Percentiles rank a stretch among this genome's conserved stretches.
phyloP scores from a whole-genome alignment of 2,329 filamentous ascomycete species.

The Microsporum audouinii region DNA sequence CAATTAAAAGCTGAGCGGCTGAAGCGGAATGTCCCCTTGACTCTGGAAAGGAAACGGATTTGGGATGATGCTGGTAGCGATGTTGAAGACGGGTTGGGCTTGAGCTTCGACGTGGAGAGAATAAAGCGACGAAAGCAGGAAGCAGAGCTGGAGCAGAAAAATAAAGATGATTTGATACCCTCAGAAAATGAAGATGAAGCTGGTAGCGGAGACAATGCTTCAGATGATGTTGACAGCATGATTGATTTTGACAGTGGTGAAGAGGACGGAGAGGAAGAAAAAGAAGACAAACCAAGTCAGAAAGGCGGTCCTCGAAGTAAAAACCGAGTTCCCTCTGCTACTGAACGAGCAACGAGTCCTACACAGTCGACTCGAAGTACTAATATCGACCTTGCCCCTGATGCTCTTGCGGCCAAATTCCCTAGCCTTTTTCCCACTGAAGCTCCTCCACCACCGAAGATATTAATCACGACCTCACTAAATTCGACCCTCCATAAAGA shows the following conservation, averaged over 20 bases:
- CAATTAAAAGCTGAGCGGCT: constrained; percentile 60
- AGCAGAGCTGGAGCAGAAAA: constrained; percentile 33
- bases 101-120: constrained; percentile 39
- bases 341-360: constrained; percentile 44
- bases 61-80: constrained; percentile 66
- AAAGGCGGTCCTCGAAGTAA: constrained; percentile 27
- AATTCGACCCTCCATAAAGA: constrained; percentile 80
- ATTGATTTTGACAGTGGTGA: constrained; percentile 46
- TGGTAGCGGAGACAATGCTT: constrained; percentile 35
- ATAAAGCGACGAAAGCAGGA: constrained; percentile 39
- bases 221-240: constrained; percentile 65
- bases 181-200: constrained; percentile 26
- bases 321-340: constrained; percentile 27
- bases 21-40: constrained; percentile 65
- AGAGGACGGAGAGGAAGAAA: constrained; percentile 37
- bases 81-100: constrained; percentile 35
- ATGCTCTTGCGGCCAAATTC: constrained; percentile 50
- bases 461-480: constrained; percentile 82
- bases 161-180: constrained; percentile 26
- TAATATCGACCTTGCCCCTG: constrained; percentile 49
- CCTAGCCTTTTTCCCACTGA: constrained; percentile 45
- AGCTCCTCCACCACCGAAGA: constrained; percentile 56
- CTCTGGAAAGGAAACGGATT: constrained; percentile 75
- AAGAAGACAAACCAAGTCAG: constrained; percentile 32
- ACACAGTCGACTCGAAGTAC: constrained; percentile 46